Base-by-base conservation (phyloP, 305 asterid genomes). In the Rubia tinctorum region DNA sequence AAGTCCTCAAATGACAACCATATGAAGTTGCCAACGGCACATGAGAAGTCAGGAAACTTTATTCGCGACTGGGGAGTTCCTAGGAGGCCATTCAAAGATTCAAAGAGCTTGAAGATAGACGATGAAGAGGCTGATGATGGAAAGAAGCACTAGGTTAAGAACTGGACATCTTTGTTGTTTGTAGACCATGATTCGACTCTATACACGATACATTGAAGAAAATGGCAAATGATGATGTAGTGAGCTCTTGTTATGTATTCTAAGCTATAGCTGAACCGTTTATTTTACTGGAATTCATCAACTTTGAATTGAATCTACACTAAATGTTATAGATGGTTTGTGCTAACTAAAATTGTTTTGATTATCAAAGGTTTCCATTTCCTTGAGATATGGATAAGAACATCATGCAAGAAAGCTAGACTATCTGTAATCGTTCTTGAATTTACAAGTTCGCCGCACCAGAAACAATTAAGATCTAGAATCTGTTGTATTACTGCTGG, bases 21-120 rank as follows among this genome's bases (percentile, higher is more conserved):
- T 74, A 78, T 71, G 73, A 86, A 88, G 74, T 73, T 88, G 79
- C 94, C 97, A 60, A 85, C 95, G 39, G 80, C 87, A 66, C 72
- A 73, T 7, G 88, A 87, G 69, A 81, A 79, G 62, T 63, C 72
- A 34, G 79, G 88, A 79, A 78, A 85, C 70, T 86, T 85, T 53
- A 84, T 80, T 71, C 75, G 39, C 43, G 87, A 76, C 53, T 78
- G 84, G 96, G 79, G 79, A 68, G 80, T 75, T 66, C 84, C 85
- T 22, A 77, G 55, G 42, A 85, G 83, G 80, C 88, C 75, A 74
- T 73, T 77, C 12, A 23, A 75, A 71, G 87, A 86, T 77, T 71
- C 58, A 15, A 85, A 85, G 76, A 76, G 71, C 75, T 64, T 47
- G 81, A 72, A 80, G 62, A 85, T 78, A 80, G 88, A 84, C 42